Evolutionary conservation across 345 rosid genomes (phyloP).

Genomic region (Pugionium dolabratum): DNA sequence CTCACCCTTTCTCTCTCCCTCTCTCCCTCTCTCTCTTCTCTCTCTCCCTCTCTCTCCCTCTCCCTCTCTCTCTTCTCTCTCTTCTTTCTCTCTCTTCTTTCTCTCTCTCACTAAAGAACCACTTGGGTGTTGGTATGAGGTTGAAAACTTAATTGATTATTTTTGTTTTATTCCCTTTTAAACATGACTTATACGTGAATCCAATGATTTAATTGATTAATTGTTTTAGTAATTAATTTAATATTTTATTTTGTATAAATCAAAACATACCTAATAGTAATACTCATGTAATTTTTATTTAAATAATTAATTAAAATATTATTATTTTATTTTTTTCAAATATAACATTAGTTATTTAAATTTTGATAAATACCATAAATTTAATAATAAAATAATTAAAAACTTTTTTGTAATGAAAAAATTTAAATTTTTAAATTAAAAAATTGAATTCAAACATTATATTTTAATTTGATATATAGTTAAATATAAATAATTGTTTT

Average conservation of each 20-base stretch:
- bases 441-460: too few relatives aligned
- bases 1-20: not conserved
- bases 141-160: slow-evolving; percentile 7
- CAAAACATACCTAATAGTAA: slow-evolving; percentile 17
- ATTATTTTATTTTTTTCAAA: too few relatives aligned
- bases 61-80: too few relatives aligned
- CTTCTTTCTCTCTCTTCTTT: not conserved
- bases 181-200: slow-evolving; percentile 41
- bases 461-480: too few relatives aligned
- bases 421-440: too few relatives aligned
- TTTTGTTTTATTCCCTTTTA: slow-evolving; percentile 29
- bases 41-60: too few relatives aligned
- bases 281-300: slow-evolving; percentile 31
- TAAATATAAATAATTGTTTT: too few relatives aligned
- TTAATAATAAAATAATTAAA: too few relatives aligned
- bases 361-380: too few relatives aligned
- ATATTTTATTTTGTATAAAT: slow-evolving; percentile 13
- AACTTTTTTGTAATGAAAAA: too few relatives aligned
- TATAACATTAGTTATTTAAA: too few relatives aligned
- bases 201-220: not conserved
- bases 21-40: too few relatives aligned
- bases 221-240: slow-evolving; percentile 11
- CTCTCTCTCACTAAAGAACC: slow-evolving; percentile 32
- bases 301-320: not conserved
- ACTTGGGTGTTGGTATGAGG: slow-evolving; percentile 41